Base-by-base conservation (phyloP, 495 filamentous ascomycete genomes). In the Talaromyces wortmannii region DNA sequence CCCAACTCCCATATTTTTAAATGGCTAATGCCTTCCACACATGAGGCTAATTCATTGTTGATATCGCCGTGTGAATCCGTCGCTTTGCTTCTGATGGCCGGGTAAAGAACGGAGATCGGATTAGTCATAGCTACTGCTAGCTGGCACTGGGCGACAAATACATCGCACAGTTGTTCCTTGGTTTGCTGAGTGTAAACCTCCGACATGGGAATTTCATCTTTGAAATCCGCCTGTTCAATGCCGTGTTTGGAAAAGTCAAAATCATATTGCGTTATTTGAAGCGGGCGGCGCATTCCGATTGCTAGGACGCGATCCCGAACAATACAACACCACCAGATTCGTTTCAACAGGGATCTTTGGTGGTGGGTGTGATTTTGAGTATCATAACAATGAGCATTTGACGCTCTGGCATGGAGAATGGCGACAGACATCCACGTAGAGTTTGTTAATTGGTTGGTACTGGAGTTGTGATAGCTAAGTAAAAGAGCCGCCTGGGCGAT, bases 281-380 rank as follows among this genome's bases (percentile, higher is more conserved):
- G 64, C 33, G 68, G 69, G 11, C 76, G 69, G 33, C 75, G 75
- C 15, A 78, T 63, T 11, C 74, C 75, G 31, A 80, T 69, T 31
- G 68, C 68, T 10, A 80, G 48, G 31, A 75, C 74, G 36, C 76
- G 70, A 63, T 80, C 77, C 31, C 77, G 74, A 1, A 79, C 63
- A 29, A 79, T 59, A 43, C 75, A 75, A 12, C 72, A 75, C 76
- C 77, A 78, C 74, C 74, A 78, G 29, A 79, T 52, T 5, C 76
- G 66, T 56, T 77, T 78, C 60, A 0, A 29, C 3, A 13, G 40
- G 42, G 4, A 43, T 0, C 0, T 53, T 56, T 11, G 68, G 67
- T 17, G 72, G 68, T 13, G 12, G 2, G 18, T 2, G 11, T 49
- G 4, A 3, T 49, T 30, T 23, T 30, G 47, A 2, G 47, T 29